These are phyloP conservation scores for Caloboletus firmus DNA, from an alignment of 1,284 basidiomycete genomes.

Conservation along the genomic window DNA sequence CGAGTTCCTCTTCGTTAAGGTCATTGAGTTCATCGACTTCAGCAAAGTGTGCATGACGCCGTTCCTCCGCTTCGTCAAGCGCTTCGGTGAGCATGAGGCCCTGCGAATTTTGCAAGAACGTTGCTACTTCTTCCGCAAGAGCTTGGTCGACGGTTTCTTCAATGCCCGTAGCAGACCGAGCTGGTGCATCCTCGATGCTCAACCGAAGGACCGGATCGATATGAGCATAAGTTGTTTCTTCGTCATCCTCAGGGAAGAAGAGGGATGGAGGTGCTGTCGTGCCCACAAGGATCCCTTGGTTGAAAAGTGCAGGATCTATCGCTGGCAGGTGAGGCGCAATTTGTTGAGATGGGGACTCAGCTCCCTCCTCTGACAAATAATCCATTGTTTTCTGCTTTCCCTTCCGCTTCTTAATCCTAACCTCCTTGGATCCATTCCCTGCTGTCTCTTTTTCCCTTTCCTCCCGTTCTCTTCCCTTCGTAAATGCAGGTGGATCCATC, in stretches of 20 bases:
- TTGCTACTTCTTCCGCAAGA: conserved; percentile 65
- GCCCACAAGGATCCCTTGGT: conserved; percentile 42
- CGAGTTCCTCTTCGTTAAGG: conserved; percentile 92
- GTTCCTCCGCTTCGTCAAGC: conserved; percentile 62
- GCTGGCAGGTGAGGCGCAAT: conserved; percentile 38
- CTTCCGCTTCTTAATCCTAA: conserved; percentile 34
- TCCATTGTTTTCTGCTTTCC: conserved; percentile 44
- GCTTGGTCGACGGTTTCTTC: conserved; percentile 53
- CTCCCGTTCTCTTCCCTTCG: conserved; percentile 71
- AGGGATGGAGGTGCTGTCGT: conserved; percentile 34
- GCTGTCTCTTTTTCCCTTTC: conserved; percentile 53
- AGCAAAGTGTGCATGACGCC: conserved; percentile 51
- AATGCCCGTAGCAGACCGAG: conserved; percentile 26
- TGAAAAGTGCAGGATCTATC: conserved; percentile 43
- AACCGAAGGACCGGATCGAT: conserved; percentile 61
- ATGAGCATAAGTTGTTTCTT: conserved; percentile 46
- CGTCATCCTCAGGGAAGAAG: conserved; percentile 44
- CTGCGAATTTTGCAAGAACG: conserved; percentile 59
- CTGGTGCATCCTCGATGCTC: conserved; percentile 7
- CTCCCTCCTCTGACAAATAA: conserved; percentile 41
- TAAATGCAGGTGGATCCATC: conserved; percentile 88
- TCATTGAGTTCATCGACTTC: conserved; percentile 69
- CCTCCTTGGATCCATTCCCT: conserved; percentile 36
- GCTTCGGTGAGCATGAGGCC: conserved; percentile 55
- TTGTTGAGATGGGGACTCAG: conserved; percentile 23